These are phyloP conservation scores for Exophiala oligosperma DNA, from an alignment of 2,329 filamentous ascomycete species.

Conservation along the genomic window DNA sequence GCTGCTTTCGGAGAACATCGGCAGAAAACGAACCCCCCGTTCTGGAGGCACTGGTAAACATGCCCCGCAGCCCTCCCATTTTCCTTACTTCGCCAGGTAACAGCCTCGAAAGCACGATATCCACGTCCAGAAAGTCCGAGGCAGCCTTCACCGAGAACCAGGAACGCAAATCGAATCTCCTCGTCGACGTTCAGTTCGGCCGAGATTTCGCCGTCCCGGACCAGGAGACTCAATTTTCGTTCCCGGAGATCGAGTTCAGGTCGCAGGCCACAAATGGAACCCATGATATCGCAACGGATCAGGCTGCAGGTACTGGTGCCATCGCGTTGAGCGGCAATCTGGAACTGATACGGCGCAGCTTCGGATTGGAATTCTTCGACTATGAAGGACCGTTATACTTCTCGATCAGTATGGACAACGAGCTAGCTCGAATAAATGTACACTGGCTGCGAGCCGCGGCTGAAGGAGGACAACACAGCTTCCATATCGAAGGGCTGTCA, in stretches of 20 bases:
- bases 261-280: constrained; percentile 15
- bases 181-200: constrained; percentile 15
- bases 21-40: no score
- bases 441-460: constrained; percentile 20
- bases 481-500: constrained; percentile 17
- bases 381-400: constrained; percentile 21
- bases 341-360: constrained; percentile 5
- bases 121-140: not conserved
- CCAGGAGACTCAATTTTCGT: constrained; percentile 20
- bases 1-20: no score
- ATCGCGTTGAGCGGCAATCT: no score
- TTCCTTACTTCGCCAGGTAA: no score
- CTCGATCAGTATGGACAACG: constrained; percentile 21
- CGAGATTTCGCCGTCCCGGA: constrained; percentile 18
- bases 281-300: not conserved
- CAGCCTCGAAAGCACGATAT: no score
- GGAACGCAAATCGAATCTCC: constrained; percentile 13
- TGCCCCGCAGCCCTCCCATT: no score
- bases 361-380: constrained; percentile 9
- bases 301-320: no score
- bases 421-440: constrained; percentile 15
- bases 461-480: constrained; percentile 17
- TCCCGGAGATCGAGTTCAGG: constrained; percentile 19
- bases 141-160: constrained; percentile 17
- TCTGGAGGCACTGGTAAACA: no score